phyloP scores from a whole-genome alignment of 495 filamentous ascomycete genomes.

The Astrothelium subdiscretum region DNA sequence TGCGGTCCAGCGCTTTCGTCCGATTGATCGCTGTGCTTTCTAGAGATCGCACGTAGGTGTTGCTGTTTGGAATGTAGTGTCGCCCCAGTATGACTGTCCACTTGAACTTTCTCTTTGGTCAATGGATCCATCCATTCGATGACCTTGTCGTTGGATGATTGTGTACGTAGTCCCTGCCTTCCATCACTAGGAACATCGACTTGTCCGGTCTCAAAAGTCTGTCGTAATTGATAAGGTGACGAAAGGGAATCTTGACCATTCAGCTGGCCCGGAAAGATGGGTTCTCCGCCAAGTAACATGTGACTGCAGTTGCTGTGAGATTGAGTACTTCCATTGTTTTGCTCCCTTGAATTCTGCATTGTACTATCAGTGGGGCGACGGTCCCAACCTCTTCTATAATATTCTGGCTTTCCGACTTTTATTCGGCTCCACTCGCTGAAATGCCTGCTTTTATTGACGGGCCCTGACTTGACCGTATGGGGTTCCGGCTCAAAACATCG shows the following conservation, averaged over 20 bases:
- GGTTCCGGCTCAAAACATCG: not conserved
- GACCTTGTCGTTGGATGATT: not conserved
- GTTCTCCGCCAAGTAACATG: too few species aligned
- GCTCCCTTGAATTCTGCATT: not conserved
- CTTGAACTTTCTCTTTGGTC: conserved; percentile 12
- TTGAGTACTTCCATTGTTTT: not conserved
- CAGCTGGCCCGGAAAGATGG: not conserved
- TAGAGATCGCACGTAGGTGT: not conserved
- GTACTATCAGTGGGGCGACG: not conserved
- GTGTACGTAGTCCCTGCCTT: not conserved
- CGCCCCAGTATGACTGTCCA: conserved; percentile 16
- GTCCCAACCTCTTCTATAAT: conserved; percentile 15
- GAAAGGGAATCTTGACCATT: not conserved
- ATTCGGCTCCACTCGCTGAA: conserved; percentile 59
- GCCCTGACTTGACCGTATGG: not conserved
- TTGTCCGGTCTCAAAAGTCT: too few species aligned
- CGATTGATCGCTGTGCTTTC: not conserved
- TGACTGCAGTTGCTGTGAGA: too few species aligned
- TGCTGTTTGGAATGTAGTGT: conserved; percentile 2
- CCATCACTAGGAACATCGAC: not conserved
- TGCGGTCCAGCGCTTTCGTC: not conserved
- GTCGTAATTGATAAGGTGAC: not conserved
- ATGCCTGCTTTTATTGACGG: conserved; percentile 4
- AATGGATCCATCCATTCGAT: conserved; percentile 16
- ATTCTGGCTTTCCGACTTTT: conserved; percentile 43